Conservation (phyloP, 192 early-diverging fungal genomes). For the Diversispora eburnea region DNA sequence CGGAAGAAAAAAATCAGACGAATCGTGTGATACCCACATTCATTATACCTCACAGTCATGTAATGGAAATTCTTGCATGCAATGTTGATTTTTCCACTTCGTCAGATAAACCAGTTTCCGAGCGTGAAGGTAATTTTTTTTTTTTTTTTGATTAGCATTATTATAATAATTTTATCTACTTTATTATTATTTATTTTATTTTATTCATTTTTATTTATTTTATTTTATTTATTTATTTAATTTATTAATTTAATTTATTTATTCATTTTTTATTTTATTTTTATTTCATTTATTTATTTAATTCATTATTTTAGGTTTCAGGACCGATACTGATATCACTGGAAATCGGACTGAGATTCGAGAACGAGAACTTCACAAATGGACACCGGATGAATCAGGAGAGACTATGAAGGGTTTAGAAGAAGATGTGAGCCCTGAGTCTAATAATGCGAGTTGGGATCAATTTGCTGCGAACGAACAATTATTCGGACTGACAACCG, state of each 20-base stretch:
- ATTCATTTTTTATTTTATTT: neutral
- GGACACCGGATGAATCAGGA: conserved; percentile 67
- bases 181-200: no score
- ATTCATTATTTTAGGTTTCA: conserved; percentile 47
- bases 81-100: conserved; percentile 49
- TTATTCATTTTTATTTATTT: no score
- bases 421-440: conserved; percentile 33
- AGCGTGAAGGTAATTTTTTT: conserved; percentile 45
- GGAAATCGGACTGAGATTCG: conserved; percentile 50
- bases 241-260: no score
- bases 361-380: conserved; percentile 83
- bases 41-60: conserved; percentile 65
- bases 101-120: conserved; percentile 35
- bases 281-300: conserved; percentile 5
- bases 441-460: conserved; percentile 70
- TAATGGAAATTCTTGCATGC: conserved; percentile 51
- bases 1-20: conserved; percentile 38
- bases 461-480: conserved; percentile 94
- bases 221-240: no score
- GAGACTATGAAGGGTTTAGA: conserved; percentile 38
- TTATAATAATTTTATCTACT: no score
- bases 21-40: conserved; percentile 43
- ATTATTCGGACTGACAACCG: conserved; percentile 91
- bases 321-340: conserved; percentile 89
- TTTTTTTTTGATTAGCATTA: neutral